These are phyloP conservation scores for Chlamydomonas reinhardtii DNA, from an alignment of 163 green algal species.

Conservation along the genomic window DNA sequence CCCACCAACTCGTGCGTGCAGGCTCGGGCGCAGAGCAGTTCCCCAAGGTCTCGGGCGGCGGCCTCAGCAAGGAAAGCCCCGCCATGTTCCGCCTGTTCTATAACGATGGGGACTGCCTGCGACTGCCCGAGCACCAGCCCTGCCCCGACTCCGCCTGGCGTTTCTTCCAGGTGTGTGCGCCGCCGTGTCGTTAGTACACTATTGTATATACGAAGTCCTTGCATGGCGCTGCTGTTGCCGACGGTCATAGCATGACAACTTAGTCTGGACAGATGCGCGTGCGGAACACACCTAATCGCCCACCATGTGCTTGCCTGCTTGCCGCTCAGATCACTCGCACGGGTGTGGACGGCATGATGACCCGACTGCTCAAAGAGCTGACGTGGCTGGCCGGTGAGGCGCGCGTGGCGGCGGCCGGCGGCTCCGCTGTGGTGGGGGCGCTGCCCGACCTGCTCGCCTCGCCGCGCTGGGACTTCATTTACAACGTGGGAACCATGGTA, in stretches of 20 bases:
- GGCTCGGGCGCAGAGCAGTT: neutral
- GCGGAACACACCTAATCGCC: too few species aligned
- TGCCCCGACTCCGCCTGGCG: neutral
- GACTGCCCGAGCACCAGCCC: conserved; percentile 21
- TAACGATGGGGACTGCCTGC: conserved; percentile 1
- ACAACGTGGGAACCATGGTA: neutral
- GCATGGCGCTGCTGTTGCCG: too few species aligned
- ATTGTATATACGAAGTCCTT: too few species aligned
- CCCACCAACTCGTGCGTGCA: too few species aligned
- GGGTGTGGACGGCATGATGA: conserved; percentile 44
- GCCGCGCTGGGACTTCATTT: conserved; percentile 10
- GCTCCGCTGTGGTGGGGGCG: too few species aligned
- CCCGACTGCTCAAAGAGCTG: conserved; percentile 4
- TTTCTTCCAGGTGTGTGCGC: conserved; percentile 10
- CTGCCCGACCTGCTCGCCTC: neutral
- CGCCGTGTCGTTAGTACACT: neutral
- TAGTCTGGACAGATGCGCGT: too few species aligned
- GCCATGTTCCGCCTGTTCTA: conserved; percentile 32
- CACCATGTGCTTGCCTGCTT: too few species aligned
- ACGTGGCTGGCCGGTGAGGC: neutral
- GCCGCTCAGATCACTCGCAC: conserved; percentile 17
- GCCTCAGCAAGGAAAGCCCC: neutral
- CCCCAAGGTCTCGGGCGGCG: neutral
- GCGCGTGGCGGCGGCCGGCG: neutral
- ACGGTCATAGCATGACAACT: too few species aligned